These are phyloP conservation scores for Quercus parvula DNA, from an alignment of 306 rosid species.

Conservation along the genomic window DNA sequence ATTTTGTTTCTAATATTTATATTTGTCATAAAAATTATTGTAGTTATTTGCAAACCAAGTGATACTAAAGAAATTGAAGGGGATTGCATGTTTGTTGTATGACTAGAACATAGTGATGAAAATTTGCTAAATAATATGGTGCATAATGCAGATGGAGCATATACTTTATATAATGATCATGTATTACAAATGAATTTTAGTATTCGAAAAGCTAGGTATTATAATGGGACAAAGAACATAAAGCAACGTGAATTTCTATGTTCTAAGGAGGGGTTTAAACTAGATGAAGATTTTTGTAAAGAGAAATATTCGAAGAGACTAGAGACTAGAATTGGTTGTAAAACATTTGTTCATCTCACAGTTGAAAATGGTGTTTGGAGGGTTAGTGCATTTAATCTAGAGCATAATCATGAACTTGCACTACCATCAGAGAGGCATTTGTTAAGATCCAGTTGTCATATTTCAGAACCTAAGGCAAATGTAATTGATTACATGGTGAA, in stretches of 20 bases:
- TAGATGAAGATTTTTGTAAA: neutral
- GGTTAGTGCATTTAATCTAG: neutral
- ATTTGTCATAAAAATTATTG: too few species aligned
- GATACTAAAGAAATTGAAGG: too few species aligned
- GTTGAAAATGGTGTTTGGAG: neutral
- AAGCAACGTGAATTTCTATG: neutral
- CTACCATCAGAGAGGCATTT: neutral
- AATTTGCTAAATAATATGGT: too few species aligned
- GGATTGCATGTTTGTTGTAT: too few species aligned
- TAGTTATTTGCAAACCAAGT: too few species aligned
- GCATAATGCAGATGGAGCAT: too few species aligned
- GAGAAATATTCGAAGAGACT: neutral
- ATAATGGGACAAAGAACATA: neutral
- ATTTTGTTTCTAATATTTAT: too few species aligned
- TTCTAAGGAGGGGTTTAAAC: neutral
- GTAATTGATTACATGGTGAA: neutral
- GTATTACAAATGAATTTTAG: too few species aligned
- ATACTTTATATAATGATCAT: too few species aligned
- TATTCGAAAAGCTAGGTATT: neutral
- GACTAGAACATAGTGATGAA: too few species aligned
- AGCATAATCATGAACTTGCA: neutral
- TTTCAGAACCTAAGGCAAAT: neutral
- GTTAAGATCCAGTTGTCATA: neutral
- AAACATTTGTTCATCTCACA: neutral
- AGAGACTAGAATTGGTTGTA: neutral